These are phyloP conservation scores for Aspergillus intermedius DNA, from an alignment of 2,329 filamentous ascomycete genomes.

Conservation along the genomic window DNA sequence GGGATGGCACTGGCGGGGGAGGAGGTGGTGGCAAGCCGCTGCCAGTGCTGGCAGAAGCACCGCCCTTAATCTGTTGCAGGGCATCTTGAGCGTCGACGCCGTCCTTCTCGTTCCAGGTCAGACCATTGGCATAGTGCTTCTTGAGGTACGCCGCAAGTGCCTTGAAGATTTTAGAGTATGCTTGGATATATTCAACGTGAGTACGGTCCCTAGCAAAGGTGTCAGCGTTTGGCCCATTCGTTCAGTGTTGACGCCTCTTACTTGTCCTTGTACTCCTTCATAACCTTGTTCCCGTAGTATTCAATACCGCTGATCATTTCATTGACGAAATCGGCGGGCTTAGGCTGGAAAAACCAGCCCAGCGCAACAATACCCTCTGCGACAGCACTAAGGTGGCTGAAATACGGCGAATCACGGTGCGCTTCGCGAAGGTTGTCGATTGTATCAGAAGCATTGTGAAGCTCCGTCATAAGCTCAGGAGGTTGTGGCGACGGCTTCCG, in stretches of 20 bases:
- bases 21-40: slow-evolving; percentile 43
- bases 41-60: slow-evolving; percentile 29
- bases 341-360: slow-evolving; percentile 81
- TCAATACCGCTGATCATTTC: slow-evolving; percentile 78
- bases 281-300: slow-evolving; percentile 89
- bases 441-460: slow-evolving; percentile 73
- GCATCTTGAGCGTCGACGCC: slow-evolving; percentile 65
- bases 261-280: slow-evolving; percentile 85
- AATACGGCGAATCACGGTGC: slow-evolving; percentile 67
- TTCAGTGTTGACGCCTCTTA: slow-evolving; percentile 30
- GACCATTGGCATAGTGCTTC: slow-evolving; percentile 69
- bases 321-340: slow-evolving; percentile 77
- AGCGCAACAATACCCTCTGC: slow-evolving; percentile 84
- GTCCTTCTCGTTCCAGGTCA: slow-evolving; percentile 79
- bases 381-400: slow-evolving; percentile 78
- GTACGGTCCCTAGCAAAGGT: slow-evolving; percentile 57
- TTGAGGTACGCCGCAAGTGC: slow-evolving; percentile 78
- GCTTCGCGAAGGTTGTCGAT: slow-evolving; percentile 75
- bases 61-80: slow-evolving; percentile 51
- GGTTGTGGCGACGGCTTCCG: slow-evolving; percentile 80
- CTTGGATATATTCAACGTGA: slow-evolving; percentile 81
- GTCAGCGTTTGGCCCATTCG: slow-evolving; percentile 11
- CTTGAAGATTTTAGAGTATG: slow-evolving; percentile 88
- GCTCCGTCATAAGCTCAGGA: slow-evolving; percentile 71
- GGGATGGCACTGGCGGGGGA: slow-evolving; percentile 41